Conservation (phyloP, 2,329 filamentous ascomycete genomes). For the Fusarium sp. region DNA sequence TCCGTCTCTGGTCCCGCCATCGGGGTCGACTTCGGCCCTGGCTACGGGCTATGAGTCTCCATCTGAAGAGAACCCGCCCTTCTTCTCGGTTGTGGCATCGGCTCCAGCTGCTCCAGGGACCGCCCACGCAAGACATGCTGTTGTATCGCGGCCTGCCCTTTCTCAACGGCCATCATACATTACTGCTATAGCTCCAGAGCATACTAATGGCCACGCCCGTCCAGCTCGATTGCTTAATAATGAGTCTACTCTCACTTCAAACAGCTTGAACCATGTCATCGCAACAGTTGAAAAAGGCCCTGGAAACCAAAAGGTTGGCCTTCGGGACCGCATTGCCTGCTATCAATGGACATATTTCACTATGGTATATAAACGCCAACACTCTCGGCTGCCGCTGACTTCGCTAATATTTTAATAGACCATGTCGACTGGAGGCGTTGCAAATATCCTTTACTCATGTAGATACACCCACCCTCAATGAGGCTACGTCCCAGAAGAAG, state of each 20-base stretch:
- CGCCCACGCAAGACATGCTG: not conserved
- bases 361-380: slow-evolving; percentile 48
- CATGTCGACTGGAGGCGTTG: slow-evolving; percentile 68
- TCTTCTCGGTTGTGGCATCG: slow-evolving; percentile 40
- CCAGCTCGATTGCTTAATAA: slow-evolving; percentile 24
- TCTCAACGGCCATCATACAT: slow-evolving; percentile 38
- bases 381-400: not conserved
- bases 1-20: not conserved
- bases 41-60: slow-evolving; percentile 55
- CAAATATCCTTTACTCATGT: slow-evolving; percentile 63
- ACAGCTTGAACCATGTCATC: slow-evolving; percentile 52
- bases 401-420: slow-evolving; percentile 34
- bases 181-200: slow-evolving; percentile 19
- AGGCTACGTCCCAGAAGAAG: not conserved
- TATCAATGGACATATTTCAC: slow-evolving; percentile 84
- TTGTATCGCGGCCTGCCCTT: slow-evolving; percentile 23
- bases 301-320: slow-evolving; percentile 52
- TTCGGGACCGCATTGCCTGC: slow-evolving; percentile 65
- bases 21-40: slow-evolving; percentile 1
- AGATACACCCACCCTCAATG: not conserved
- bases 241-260: slow-evolving; percentile 29
- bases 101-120: slow-evolving; percentile 15
- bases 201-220: not conserved
- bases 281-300: slow-evolving; percentile 47
- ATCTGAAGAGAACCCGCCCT: slow-evolving; percentile 50